These are phyloP conservation scores for Trametes gibbosa DNA, from an alignment of 768 basidiomycete genomes.

Conservation along the genomic window DNA sequence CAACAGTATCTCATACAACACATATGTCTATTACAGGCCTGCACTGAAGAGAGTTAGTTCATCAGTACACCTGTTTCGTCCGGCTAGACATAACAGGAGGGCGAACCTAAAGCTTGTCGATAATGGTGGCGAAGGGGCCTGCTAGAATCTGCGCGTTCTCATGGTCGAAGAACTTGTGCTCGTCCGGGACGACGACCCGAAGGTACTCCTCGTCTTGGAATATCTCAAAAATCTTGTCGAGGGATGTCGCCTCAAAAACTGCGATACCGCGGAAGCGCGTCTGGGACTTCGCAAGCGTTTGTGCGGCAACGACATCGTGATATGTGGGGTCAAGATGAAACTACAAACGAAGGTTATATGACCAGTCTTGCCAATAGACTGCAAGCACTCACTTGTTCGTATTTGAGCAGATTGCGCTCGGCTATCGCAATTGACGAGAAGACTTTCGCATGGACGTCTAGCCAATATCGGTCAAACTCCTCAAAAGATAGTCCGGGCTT, in stretches of 20 bases:
- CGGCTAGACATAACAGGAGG: too few species aligned
- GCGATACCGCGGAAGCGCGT: constrained; percentile 17
- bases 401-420: constrained; percentile 34
- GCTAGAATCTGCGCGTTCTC: constrained; percentile 18
- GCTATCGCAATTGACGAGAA: constrained; percentile 33
- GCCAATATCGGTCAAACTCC: constrained; percentile 33
- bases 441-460: constrained; percentile 27
- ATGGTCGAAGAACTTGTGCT: constrained; percentile 18
- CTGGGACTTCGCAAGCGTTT: constrained; percentile 12
- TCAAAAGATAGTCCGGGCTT: constrained; percentile 29
- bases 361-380: neutral
- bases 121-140: constrained; percentile 15
- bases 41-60: too few species aligned
- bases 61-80: too few species aligned
- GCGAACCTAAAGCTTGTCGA: constrained; percentile 12
- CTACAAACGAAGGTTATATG: neutral
- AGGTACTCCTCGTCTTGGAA: constrained; percentile 20
- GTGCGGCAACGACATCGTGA: constrained; percentile 2
- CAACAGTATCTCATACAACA: too few species aligned
- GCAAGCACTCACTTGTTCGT: constrained; percentile 32
- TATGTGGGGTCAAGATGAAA: constrained; percentile 20
- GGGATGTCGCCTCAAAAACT: constrained; percentile 16
- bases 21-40: too few species aligned
- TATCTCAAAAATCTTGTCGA: constrained; percentile 19
- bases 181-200: constrained; percentile 18